Evolutionary conservation across 345 rosid genomes (phyloP).

Genomic region (Melaleuca alternifolia): DNA sequence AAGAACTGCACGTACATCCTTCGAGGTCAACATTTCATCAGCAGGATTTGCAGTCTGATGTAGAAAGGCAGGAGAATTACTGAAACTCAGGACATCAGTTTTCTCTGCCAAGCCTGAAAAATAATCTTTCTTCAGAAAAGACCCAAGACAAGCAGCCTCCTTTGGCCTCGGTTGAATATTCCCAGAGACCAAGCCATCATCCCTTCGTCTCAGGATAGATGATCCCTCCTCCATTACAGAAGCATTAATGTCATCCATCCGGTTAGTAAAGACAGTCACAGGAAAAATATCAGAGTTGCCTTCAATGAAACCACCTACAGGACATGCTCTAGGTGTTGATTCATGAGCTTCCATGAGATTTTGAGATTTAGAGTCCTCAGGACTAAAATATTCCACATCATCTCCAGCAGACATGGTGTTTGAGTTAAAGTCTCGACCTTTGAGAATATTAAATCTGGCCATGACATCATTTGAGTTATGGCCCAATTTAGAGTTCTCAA

Average conservation of each 20-base stretch:
- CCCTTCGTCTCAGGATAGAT: slow-evolving; percentile 24
- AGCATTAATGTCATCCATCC: slow-evolving; percentile 17
- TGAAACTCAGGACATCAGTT: neutral
- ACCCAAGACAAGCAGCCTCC: slow-evolving; percentile 4
- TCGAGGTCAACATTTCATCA: neutral
- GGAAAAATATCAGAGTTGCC: neutral
- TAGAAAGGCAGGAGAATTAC: neutral
- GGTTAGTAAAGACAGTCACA: neutral
- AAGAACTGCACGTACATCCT: neutral
- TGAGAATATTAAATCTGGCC: slow-evolving; percentile 42
- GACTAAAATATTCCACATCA: neutral
- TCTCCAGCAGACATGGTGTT: neutral
- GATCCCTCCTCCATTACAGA: slow-evolving; percentile 36
- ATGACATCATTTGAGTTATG: slow-evolving; percentile 35
- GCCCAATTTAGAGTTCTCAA: neutral
- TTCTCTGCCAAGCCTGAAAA: neutral
- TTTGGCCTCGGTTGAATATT: slow-evolving; percentile 5
- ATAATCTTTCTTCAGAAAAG: slow-evolving; percentile 4
- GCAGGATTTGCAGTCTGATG: neutral
- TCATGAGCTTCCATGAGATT: slow-evolving; percentile 3
- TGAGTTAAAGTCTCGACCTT: slow-evolving; percentile 8
- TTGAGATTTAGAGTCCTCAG: slow-evolving; percentile 1
- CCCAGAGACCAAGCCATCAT: slow-evolving; percentile 7
- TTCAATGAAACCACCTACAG: neutral
- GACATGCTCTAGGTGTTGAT: neutral